phyloP scores from a whole-genome alignment of 1,284 basidiomycete species.

The Rugiboletus extremiorientalis region DNA sequence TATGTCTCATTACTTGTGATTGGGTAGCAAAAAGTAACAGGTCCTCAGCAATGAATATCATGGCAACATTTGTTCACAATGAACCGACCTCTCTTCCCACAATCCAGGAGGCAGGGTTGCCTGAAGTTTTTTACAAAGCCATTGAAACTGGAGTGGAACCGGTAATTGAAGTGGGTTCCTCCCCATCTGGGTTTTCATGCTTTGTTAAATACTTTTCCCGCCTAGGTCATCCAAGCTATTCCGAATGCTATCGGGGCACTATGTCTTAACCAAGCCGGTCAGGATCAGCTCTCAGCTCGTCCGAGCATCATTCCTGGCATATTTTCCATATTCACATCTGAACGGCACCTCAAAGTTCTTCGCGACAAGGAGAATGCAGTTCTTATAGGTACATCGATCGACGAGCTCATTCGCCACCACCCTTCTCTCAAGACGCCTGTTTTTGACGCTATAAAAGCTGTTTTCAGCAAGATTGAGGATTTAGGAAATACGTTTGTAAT shows the following conservation, averaged over 20 bases:
- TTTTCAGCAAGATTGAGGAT: slow-evolving; percentile 72
- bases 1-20: slow-evolving; percentile 30
- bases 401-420: slow-evolving; percentile 97
- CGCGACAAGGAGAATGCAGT: slow-evolving; percentile 93
- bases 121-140: slow-evolving; percentile 85
- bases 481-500: slow-evolving; percentile 63
- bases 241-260: slow-evolving; percentile 97
- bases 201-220: slow-evolving; percentile 1
- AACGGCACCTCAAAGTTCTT: slow-evolving; percentile 83
- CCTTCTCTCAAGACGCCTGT: slow-evolving; percentile 82
- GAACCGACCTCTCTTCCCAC: slow-evolving; percentile 94
- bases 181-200: neutral
- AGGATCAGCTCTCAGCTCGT: slow-evolving; percentile 77
- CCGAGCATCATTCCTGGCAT: slow-evolving; percentile 83
- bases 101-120: slow-evolving; percentile 90
- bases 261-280: slow-evolving; percentile 90
- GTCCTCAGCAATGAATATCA: slow-evolving; percentile 85
- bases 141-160: slow-evolving; percentile 87
- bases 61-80: slow-evolving; percentile 98
- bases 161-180: slow-evolving; percentile 70
- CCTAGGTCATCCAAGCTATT: slow-evolving; percentile 85
- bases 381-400: slow-evolving; percentile 85
- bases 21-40: slow-evolving; percentile 4
- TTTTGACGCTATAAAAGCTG: slow-evolving; percentile 71
- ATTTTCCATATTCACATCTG: slow-evolving; percentile 85